phyloP scores from a whole-genome alignment of 441 rosid genomes.

The Brassica hybrid region DNA sequence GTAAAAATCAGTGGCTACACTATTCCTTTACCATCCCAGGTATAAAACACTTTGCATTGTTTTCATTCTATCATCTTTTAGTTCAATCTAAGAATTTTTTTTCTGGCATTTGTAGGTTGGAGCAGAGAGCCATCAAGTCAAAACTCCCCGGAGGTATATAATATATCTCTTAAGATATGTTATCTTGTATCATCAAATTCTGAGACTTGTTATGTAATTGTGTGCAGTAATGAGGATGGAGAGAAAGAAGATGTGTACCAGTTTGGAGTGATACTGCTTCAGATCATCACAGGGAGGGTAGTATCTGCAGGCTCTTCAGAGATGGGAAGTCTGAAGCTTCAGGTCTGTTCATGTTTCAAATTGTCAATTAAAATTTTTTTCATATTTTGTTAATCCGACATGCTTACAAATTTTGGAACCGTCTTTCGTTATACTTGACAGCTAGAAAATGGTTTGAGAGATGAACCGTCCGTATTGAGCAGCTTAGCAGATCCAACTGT shows the following conservation, averaged over 20 bases:
- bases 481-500: slow-evolving; percentile 61
- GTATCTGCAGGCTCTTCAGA: slow-evolving; percentile 51
- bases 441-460: slow-evolving; percentile 67
- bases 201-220: slow-evolving; percentile 17
- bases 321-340: slow-evolving; percentile 59
- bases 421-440: slow-evolving; percentile 20
- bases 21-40: slow-evolving; percentile 80
- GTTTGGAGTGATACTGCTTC: slow-evolving; percentile 77
- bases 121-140: slow-evolving; percentile 52
- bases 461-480: slow-evolving; percentile 57
- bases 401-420: not conserved
- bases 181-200: not conserved
- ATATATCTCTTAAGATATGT: not conserved
- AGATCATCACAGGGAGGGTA: slow-evolving; percentile 70
- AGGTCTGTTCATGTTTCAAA: slow-evolving; percentile 44
- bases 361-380: not conserved
- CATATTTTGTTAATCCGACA: not conserved
- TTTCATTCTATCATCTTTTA: not conserved
- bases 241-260: slow-evolving; percentile 94
- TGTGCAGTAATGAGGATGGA: slow-evolving; percentile 49
- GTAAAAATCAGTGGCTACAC: slow-evolving; percentile 72
- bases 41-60: slow-evolving; percentile 2
- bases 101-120: slow-evolving; percentile 54
- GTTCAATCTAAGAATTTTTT: not conserved
- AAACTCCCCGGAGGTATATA: slow-evolving; percentile 40